Evolutionary conservation across 495 filamentous ascomycete genomes (phyloP), one percentile per base, ranked within the genome.

Genomic region (Cairneyella variabilis): DNA sequence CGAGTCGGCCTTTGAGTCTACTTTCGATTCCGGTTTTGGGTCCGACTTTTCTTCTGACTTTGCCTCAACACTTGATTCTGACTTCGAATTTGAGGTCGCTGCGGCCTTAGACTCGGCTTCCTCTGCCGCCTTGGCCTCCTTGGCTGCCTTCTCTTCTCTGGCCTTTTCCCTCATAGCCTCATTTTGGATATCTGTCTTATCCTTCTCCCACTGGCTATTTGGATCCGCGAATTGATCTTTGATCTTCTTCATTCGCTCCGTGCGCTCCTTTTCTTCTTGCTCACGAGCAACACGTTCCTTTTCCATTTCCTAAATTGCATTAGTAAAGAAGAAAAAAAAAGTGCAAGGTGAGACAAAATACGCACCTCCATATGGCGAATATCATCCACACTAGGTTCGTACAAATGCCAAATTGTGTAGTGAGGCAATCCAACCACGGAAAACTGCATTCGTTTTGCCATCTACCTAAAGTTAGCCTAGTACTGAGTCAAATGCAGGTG

Each of bases 371-470:
- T 99, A 58, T 97, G 95, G 46, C 88, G 83, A 45, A 97, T 87
- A 61, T 99, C 95, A 62, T 99, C 95, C 10, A 96, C 89, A 55
- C 89, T 95, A 11, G 95, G 95, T 66, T 99, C 95, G 72, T 99
- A 99, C 46, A 97, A 75, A 84, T 99, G 95, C 95, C 95, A 99
- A 51, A 99, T 96, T 0, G 91, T 96, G 68, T 99, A 99, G 63
- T 99, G 95, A 5, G 95, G 95, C 32, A 99, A 75, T 2, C 95
- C 95, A 54, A 97, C 83, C n/a, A 99, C 95, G 0, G 91, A 96
- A 66, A 90, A 97, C 37, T 84, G 74, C 92, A 97, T 96, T 25
- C 88, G 84, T 66, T 88, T 92, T 11, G 95, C 90, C 95, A 99
- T 97, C 92, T 97, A 53, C 8, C 37, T 18, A 39, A 11, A 21